Evolutionary conservation across 1,139 yeast genomes (phyloP).

Genomic region (Yamadazyma spencermartinsiae): DNA sequence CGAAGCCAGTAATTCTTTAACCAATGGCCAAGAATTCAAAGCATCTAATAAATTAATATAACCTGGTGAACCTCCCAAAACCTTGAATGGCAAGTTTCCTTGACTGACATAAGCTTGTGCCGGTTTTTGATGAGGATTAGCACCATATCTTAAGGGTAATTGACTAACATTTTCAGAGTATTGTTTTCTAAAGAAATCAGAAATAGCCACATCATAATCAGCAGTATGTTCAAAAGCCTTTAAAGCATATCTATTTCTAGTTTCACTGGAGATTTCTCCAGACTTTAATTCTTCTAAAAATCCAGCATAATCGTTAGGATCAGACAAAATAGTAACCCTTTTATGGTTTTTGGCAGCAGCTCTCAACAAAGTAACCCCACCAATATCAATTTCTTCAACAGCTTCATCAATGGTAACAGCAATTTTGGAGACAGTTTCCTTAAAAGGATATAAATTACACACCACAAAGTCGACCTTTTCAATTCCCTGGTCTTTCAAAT

Average conservation of each 20-base stretch:
- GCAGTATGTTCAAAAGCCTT: slow-evolving; percentile 99
- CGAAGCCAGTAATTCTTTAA: slow-evolving; percentile 92
- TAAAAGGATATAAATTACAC: slow-evolving; percentile 96
- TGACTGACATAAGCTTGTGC: slow-evolving; percentile 91
- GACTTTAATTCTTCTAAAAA: slow-evolving; percentile 75
- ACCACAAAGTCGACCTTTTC: slow-evolving; percentile 96
- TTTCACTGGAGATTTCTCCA: slow-evolving; percentile 70
- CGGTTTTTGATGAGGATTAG: slow-evolving; percentile 98
- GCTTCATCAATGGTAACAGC: slow-evolving; percentile 97
- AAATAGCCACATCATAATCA: slow-evolving; percentile 91
- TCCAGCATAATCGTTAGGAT: slow-evolving; percentile 87
- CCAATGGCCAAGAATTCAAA: slow-evolving; percentile 97
- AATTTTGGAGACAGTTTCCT: slow-evolving; percentile 93
- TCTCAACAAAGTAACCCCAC: slow-evolving; percentile 94
- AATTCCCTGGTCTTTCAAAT: slow-evolving; percentile 82
- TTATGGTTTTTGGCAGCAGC: slow-evolving; percentile 99
- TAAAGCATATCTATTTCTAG: slow-evolving; percentile 83
- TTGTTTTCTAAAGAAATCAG: slow-evolving; percentile 96
- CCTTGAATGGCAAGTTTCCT: slow-evolving; percentile 93
- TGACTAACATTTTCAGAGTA: slow-evolving; percentile 88
- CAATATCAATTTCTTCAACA: slow-evolving; percentile 97
- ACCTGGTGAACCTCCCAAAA: slow-evolving; percentile 92
- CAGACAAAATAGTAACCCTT: slow-evolving; percentile 91
- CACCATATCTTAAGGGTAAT: slow-evolving; percentile 95
- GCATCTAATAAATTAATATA: slow-evolving; percentile 96